Percentiles rank a stretch among this genome's conserved stretches.
Conservation (phyloP, 768 basidiomycete species). For the Boletus rubroflammeus region DNA sequence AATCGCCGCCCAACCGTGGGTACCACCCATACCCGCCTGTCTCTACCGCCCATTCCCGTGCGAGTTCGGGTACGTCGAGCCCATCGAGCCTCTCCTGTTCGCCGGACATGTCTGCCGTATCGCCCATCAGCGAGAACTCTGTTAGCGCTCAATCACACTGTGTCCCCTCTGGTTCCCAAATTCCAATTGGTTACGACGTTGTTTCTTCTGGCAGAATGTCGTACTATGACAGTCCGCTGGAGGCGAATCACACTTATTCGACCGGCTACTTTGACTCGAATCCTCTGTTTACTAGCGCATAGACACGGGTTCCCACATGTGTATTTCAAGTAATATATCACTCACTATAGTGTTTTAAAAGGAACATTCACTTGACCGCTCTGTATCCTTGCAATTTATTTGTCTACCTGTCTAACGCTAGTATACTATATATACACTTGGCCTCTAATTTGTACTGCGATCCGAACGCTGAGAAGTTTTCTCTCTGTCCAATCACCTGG, state of each 20-base stretch:
- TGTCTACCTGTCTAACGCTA: slow-evolving; percentile 16
- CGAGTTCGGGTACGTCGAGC: slow-evolving; percentile 31
- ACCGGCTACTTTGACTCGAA: slow-evolving; percentile 21
- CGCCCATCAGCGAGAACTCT: slow-evolving; percentile 13
- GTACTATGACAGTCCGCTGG: slow-evolving; percentile 26
- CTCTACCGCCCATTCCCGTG: slow-evolving; percentile 26
- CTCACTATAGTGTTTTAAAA: slow-evolving; percentile 11
- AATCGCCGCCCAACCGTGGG: slow-evolving; percentile 45
- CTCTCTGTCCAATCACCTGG: not conserved
- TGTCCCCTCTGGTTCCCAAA: slow-evolving; percentile 15
- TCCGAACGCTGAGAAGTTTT: slow-evolving; percentile 3
- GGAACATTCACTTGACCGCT: slow-evolving; percentile 15
- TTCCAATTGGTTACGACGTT: slow-evolving; percentile 20
- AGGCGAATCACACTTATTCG: slow-evolving; percentile 20
- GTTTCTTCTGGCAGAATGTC: slow-evolving; percentile 27
- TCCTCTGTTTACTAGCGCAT: slow-evolving; percentile 22
- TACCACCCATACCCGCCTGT: slow-evolving; percentile 53
- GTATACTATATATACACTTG: slow-evolving; percentile 12
- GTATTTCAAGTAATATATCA: slow-evolving; percentile 19
- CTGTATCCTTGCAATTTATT: slow-evolving; percentile 28
- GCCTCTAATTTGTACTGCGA: slow-evolving; percentile 16
- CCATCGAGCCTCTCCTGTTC: slow-evolving; percentile 28
- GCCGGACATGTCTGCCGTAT: slow-evolving; percentile 26
- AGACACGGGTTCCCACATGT: slow-evolving; percentile 5
- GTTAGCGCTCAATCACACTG: slow-evolving; percentile 21